Conservation (phyloP, 2,329 filamentous ascomycete species). For the Fusarium chaquense region DNA sequence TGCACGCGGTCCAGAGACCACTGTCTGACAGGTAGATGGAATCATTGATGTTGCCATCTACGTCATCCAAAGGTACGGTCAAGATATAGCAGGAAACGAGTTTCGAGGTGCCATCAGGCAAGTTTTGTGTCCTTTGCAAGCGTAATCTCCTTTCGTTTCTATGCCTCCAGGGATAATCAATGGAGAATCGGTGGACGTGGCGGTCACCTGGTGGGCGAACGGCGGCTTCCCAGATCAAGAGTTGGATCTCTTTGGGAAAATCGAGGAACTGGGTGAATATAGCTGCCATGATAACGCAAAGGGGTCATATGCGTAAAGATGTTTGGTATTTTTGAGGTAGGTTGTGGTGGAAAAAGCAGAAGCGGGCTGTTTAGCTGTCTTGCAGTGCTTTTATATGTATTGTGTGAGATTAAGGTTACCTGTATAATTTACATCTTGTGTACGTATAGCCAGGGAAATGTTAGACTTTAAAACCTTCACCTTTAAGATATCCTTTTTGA, state of each 20-base stretch:
- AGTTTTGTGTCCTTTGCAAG: background rate
- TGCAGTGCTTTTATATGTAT: too few relatives aligned
- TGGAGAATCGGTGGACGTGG: constrained; percentile 31
- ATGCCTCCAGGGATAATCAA: background rate
- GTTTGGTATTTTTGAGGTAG: too few relatives aligned
- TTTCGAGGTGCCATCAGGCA: background rate
- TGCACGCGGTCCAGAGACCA: constrained; percentile 19
- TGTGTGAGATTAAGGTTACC: too few relatives aligned
- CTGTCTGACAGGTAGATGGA: constrained; percentile 30
- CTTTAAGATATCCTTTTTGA: too few relatives aligned
- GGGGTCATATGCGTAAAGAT: background rate
- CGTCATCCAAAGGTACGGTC: constrained; percentile 14
- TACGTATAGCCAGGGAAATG: too few relatives aligned
- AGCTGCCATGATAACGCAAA: background rate
- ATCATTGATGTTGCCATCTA: constrained; percentile 12
- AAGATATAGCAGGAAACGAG: background rate
- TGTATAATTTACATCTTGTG: too few relatives aligned
- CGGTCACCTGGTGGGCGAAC: constrained; percentile 14
- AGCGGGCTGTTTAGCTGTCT: too few relatives aligned
- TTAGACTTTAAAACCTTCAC: too few relatives aligned
- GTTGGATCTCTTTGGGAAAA: constrained; percentile 25
- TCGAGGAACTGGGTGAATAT: constrained; percentile 7
- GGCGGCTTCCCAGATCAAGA: constrained; percentile 25
- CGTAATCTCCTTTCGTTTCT: background rate
- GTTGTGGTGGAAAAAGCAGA: too few relatives aligned